Conservation (phyloP, 495 filamentous ascomycete genomes). For the Hypoxylon intermedium region DNA sequence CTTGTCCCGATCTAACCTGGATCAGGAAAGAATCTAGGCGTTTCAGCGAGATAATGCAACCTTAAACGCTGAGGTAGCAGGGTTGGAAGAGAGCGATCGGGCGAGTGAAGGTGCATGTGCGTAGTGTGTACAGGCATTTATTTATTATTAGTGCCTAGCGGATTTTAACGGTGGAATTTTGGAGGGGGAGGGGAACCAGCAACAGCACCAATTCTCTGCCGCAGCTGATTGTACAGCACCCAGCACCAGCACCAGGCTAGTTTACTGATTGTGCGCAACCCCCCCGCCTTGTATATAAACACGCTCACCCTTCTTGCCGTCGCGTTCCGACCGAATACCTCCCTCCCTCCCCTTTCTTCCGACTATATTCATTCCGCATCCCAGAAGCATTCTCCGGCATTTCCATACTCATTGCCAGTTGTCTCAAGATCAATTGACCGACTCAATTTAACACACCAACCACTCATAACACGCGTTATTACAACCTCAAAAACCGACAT, state of each 20-base stretch:
- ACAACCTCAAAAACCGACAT: slow-evolving; percentile 17
- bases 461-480: slow-evolving; percentile 11
- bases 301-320: slow-evolving; percentile 49
- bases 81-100: slow-evolving; percentile 23
- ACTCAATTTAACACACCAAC: slow-evolving; percentile 19
- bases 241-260: slow-evolving; percentile 17
- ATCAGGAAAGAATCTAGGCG: slow-evolving; percentile 31
- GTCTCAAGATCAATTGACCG: slow-evolving; percentile 28
- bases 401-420: slow-evolving; percentile 8
- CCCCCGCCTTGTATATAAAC: slow-evolving; percentile 59
- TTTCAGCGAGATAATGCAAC: slow-evolving; percentile 41
- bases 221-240: slow-evolving; percentile 40
- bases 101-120: not conserved
- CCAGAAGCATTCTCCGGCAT: slow-evolving; percentile 12
- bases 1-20: slow-evolving; percentile 14
- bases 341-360: slow-evolving; percentile 50
- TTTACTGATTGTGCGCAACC: slow-evolving; percentile 48
- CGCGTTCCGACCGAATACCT: slow-evolving; percentile 53
- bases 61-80: slow-evolving; percentile 23
- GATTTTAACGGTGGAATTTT: slow-evolving; percentile 25
- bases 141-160: slow-evolving; percentile 26
- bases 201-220: slow-evolving; percentile 20
- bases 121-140: slow-evolving; percentile 19
- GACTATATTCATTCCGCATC: slow-evolving; percentile 17
- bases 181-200: slow-evolving; percentile 20